These are phyloP conservation scores for Ceratocystis cacaofunesta DNA, from an alignment of 2,329 filamentous ascomycete genomes.

Conservation along the genomic window DNA sequence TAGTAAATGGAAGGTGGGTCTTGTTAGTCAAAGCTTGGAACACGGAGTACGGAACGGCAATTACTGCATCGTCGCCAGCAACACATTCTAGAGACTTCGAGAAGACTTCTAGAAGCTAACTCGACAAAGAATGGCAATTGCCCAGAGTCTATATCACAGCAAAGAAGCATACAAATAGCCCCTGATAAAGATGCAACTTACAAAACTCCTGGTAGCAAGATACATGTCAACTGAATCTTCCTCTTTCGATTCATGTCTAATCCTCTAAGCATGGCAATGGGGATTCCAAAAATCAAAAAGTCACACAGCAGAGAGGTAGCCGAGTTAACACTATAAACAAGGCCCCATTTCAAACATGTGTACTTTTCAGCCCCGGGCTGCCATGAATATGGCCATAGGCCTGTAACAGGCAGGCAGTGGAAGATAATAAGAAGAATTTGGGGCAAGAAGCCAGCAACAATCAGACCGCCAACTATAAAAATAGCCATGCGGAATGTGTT, in stretches of 20 bases:
- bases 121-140: not conserved
- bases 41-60: not conserved
- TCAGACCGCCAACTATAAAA: conserved; percentile 24
- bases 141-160: not conserved
- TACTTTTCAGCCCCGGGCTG: conserved; percentile 29
- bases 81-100: not conserved
- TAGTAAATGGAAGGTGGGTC: conserved; percentile 18
- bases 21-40: no score
- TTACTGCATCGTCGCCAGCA: not conserved
- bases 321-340: conserved; percentile 38
- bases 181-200: conserved; percentile 21
- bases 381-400: conserved; percentile 36
- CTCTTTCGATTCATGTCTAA: conserved; percentile 30
- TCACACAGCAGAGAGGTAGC: conserved; percentile 35
- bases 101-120: not conserved
- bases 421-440: conserved; percentile 37
- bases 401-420: conserved; percentile 36
- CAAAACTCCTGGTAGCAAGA: conserved; percentile 36
- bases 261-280: conserved; percentile 32
- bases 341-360: conserved; percentile 34
- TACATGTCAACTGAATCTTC: conserved; percentile 33
- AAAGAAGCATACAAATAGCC: no score
- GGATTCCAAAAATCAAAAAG: conserved; percentile 35
- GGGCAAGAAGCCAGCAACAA: conserved; percentile 31
- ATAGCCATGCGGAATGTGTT: conserved; percentile 26